Evolutionary conservation across 163 green algal species (phyloP).

Genomic region (Dunaliella salina): DNA sequence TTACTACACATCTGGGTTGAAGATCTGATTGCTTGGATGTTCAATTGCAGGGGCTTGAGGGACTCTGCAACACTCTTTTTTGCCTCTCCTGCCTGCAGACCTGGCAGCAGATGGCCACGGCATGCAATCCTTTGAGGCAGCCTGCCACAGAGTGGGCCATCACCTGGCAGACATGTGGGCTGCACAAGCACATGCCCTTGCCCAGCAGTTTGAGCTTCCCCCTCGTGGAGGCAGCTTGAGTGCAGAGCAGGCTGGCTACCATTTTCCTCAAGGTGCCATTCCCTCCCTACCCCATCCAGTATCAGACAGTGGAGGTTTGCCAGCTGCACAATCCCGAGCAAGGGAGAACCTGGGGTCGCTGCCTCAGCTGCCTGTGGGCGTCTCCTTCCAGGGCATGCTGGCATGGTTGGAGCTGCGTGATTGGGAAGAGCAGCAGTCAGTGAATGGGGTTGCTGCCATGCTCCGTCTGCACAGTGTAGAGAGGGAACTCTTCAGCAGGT

Average conservation of each 20-base stretch:
- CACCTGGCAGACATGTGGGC: background rate
- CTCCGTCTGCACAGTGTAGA: background rate
- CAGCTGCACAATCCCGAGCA: background rate
- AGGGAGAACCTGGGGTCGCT: background rate
- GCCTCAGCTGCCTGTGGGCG: background rate
- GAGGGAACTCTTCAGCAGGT: background rate
- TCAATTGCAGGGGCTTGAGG: no score
- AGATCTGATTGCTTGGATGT: background rate
- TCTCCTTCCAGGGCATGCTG: background rate
- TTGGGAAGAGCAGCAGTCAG: background rate
- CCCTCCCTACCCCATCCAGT: background rate
- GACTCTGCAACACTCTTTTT: background rate
- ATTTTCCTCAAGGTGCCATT: background rate
- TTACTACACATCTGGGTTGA: no score
- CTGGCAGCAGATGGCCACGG: background rate
- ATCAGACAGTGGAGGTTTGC: background rate
- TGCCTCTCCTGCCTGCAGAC: background rate
- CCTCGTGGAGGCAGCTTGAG: slow-evolving; percentile 6
- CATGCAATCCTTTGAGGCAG: background rate
- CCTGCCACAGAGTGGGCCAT: background rate
- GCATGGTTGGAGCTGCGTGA: background rate
- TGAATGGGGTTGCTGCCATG: background rate
- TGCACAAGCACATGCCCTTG: background rate
- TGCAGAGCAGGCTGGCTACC: background rate
- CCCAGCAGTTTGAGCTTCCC: slow-evolving; percentile 9